phyloP scores from a whole-genome alignment of 169 alveolate species.

The Cryptosporidium baileyi region DNA sequence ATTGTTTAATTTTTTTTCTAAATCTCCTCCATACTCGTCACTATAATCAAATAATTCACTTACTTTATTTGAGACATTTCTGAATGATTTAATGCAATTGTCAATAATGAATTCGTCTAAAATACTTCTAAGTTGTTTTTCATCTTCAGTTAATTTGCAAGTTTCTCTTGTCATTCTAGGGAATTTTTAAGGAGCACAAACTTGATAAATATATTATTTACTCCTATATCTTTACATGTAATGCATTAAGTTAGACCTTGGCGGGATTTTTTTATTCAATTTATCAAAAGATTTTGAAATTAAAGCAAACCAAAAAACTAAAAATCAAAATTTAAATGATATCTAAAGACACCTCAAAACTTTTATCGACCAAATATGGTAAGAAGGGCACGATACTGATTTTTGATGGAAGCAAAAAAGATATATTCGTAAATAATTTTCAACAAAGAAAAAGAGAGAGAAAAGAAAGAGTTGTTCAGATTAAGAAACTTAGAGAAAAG shows the following conservation, averaged over 20 bases:
- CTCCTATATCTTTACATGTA: no score
- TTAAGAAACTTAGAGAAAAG: constrained; percentile 25
- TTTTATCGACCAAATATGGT: constrained; percentile 15
- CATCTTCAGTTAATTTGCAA: constrained; percentile 12
- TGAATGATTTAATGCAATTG: constrained; percentile 22
- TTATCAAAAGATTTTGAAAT: no score
- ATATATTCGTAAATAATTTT: constrained; percentile 29
- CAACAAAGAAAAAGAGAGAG: constrained; percentile 18
- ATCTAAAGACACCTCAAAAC: not conserved
- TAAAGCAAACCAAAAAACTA: not conserved
- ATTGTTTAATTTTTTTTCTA: constrained; percentile 5
- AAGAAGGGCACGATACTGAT: constrained; percentile 15
- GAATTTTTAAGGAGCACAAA: no score
- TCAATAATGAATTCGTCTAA: constrained; percentile 7
- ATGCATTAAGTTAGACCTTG: no score
- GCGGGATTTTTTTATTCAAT: no score
- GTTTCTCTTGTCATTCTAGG: no score
- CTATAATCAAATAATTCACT: not conserved
- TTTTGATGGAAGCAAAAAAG: constrained; percentile 11
- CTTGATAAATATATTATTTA: no score
- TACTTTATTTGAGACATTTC: not conserved
- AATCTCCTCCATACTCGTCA: not conserved
- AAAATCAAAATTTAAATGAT: not conserved
- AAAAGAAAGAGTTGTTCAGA: constrained; percentile 1
- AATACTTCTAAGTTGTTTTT: not conserved